These are phyloP conservation scores for Teratosphaeria epicoccoides DNA, from an alignment of 2,329 filamentous ascomycete species.

Conservation along the genomic window DNA sequence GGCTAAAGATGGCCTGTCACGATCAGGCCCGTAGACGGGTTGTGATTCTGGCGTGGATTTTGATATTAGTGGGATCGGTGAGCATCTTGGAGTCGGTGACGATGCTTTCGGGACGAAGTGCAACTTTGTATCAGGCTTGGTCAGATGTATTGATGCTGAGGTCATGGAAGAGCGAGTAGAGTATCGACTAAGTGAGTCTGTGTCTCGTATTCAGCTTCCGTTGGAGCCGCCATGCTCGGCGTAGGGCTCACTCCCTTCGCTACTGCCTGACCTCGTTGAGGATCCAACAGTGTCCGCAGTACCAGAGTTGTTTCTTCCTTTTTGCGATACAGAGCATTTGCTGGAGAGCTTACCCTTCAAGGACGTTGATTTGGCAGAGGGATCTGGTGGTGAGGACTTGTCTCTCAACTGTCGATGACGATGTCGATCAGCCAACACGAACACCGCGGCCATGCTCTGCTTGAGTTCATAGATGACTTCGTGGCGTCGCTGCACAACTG, in stretches of 20 bases:
- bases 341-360: neutral
- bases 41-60: neutral
- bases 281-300: neutral
- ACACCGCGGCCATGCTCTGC: neutral
- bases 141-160: neutral
- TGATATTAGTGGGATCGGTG: neutral
- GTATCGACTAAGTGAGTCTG: neutral
- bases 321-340: neutral
- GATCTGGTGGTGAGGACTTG: neutral
- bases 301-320: neutral
- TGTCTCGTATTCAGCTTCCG: neutral
- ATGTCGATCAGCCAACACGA: neutral
- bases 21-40: neutral
- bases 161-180: neutral
- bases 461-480: neutral
- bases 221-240: neutral
- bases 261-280: neutral
- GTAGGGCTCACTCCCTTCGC: neutral
- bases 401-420: neutral
- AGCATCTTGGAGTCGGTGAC: neutral
- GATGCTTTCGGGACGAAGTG: neutral
- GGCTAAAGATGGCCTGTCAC: neutral
- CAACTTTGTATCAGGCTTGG: neutral
- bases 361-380: neutral
- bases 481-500: neutral